Evolutionary conservation across 2,329 filamentous ascomycete genomes (phyloP).

Genomic region (Fusarium cicatricum): DNA sequence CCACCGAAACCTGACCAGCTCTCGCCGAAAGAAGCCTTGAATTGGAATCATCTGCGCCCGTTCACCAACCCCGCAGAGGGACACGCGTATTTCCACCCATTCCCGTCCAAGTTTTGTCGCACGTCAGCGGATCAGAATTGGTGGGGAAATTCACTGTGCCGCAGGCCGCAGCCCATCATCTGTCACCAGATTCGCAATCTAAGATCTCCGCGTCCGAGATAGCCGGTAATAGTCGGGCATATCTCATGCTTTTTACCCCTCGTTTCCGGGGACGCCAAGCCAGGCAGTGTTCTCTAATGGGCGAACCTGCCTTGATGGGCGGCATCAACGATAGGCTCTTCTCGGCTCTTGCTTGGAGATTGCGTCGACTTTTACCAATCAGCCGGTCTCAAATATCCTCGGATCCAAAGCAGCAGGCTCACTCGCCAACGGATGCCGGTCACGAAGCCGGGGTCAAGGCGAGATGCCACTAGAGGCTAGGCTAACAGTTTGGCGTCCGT

Average conservation of each 20-base stretch:
- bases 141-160: not conserved
- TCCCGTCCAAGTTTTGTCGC: not conserved
- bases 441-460: constrained; percentile 6
- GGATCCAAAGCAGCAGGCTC: not conserved
- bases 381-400: not conserved
- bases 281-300: not conserved
- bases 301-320: too few relatives aligned
- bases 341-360: not conserved
- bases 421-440: constrained; percentile 2
- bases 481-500: constrained; percentile 16
- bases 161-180: not conserved
- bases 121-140: not conserved
- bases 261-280: not conserved
- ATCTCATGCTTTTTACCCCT: constrained; percentile 6
- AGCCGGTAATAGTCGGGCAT: constrained; percentile 21
- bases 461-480: constrained; percentile 24
- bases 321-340: not conserved
- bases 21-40: not conserved
- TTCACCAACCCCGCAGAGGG: too few relatives aligned
- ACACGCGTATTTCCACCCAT: not conserved
- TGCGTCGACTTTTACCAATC: constrained; percentile 6
- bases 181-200: constrained; percentile 18
- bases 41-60: too few relatives aligned
- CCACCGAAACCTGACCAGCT: not conserved
- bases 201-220: constrained; percentile 27